These are phyloP conservation scores for Dendrobium huoshanense DNA, from an alignment of 106 monocot species.

Conservation along the genomic window DNA sequence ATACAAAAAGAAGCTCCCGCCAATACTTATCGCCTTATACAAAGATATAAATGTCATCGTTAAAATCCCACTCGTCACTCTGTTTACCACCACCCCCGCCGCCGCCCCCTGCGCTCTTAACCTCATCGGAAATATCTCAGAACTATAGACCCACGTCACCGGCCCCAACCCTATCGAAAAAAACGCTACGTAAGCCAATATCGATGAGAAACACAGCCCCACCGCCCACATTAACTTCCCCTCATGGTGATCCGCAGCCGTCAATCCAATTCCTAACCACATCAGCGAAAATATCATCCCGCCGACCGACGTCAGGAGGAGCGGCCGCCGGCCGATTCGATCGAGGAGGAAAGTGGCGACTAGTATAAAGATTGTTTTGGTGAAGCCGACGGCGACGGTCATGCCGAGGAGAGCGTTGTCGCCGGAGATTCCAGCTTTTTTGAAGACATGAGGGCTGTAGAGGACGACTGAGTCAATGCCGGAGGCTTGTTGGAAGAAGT, in stretches of 20 bases:
- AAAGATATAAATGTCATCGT: slow-evolving; percentile 37
- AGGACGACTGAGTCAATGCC: slow-evolving; percentile 87
- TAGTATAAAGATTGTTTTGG: slow-evolving; percentile 57
- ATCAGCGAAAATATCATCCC: slow-evolving; percentile 54
- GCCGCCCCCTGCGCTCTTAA: slow-evolving; percentile 33
- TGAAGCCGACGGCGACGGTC: slow-evolving; percentile 66
- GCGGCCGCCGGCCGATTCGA: slow-evolving; percentile 50
- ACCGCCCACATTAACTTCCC: slow-evolving; percentile 18
- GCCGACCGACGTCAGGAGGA: slow-evolving; percentile 43
- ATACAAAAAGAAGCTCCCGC: slow-evolving; percentile 31
- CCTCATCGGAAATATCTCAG: slow-evolving; percentile 37
- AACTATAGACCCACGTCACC: slow-evolving; percentile 36
- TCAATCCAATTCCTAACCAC: slow-evolving; percentile 24
- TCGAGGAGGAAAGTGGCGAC: slow-evolving; percentile 63
- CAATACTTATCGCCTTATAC: slow-evolving; percentile 30
- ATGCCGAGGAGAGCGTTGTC: slow-evolving; percentile 31
- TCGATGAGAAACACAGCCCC: slow-evolving; percentile 8
- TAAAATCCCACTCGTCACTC: slow-evolving; percentile 22
- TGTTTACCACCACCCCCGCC: slow-evolving; percentile 14
- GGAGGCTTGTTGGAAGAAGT: slow-evolving; percentile 83
- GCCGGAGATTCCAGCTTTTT: slow-evolving; percentile 41
- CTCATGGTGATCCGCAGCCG: slow-evolving; percentile 18
- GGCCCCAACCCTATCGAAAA: slow-evolving; percentile 46
- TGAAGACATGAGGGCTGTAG: slow-evolving; percentile 65
- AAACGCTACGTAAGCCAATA: slow-evolving; percentile 19